Conservation (phyloP, 768 basidiomycete species). For the Scleroderma citrinum region DNA sequence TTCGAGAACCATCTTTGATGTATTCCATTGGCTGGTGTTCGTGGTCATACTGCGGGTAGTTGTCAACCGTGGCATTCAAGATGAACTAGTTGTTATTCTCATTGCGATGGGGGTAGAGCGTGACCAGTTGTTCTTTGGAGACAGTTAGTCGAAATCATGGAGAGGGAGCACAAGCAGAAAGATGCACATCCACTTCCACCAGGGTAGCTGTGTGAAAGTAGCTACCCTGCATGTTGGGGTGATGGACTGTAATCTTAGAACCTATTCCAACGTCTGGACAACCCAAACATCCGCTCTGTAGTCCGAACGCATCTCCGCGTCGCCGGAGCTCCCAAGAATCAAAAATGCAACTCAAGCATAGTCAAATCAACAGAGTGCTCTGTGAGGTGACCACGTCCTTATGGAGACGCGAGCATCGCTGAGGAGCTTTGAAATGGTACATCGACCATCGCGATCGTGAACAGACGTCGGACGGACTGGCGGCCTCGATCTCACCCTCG, state of each 20-base stretch:
- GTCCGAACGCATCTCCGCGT: slow-evolving; percentile 86
- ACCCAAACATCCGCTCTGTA: background rate
- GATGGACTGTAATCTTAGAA: slow-evolving; percentile 77
- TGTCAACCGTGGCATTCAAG: slow-evolving; percentile 59
- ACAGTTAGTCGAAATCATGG: background rate
- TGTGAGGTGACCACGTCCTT: slow-evolving; percentile 67
- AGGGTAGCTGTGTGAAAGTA: slow-evolving; percentile 95
- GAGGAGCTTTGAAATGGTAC: slow-evolving; percentile 79
- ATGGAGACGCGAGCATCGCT: slow-evolving; percentile 81
- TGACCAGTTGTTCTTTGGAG: slow-evolving; percentile 88
- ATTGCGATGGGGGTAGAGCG: slow-evolving; percentile 96
- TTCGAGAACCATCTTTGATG: slow-evolving; percentile 57
- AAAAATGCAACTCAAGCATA: slow-evolving; percentile 97
- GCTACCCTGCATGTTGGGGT: slow-evolving; percentile 97
- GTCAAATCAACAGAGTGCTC: slow-evolving; percentile 87
- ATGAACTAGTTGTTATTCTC: slow-evolving; percentile 92
- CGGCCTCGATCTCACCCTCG: too few relatives aligned
- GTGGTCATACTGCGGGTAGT: slow-evolving; percentile 43
- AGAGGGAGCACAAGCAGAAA: background rate
- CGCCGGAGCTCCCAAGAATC: slow-evolving; percentile 84
- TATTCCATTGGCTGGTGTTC: slow-evolving; percentile 49
- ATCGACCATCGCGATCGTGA: slow-evolving; percentile 96
- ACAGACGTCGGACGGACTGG: too few relatives aligned
- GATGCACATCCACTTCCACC: slow-evolving; percentile 81
- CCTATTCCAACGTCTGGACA: slow-evolving; percentile 75